Evolutionary conservation across 1,284 basidiomycete species (phyloP).

Genomic region (Mycosarcoma maydis): DNA sequence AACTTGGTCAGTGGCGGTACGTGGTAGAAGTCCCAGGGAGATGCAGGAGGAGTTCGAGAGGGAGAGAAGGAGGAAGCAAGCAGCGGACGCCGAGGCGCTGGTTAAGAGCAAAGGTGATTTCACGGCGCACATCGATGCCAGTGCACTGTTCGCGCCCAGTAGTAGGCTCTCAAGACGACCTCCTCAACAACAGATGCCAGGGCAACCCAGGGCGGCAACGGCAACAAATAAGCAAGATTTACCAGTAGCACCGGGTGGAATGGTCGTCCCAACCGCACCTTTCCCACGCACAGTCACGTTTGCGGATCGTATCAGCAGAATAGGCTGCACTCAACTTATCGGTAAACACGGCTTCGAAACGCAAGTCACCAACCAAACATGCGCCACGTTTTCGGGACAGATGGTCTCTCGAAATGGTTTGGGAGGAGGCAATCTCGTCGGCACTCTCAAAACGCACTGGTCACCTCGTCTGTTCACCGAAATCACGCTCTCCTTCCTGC

Average conservation of each 20-base stretch:
- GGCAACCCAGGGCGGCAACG: constrained; percentile 72
- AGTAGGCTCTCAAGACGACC: constrained; percentile 76
- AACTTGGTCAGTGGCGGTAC: constrained; percentile 69
- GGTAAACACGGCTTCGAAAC: constrained; percentile 65
- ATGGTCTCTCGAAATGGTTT: constrained; percentile 67
- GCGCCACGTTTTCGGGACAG: constrained; percentile 60
- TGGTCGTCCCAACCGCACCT: constrained; percentile 68
- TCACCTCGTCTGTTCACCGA: constrained; percentile 71
- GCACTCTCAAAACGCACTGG: constrained; percentile 75
- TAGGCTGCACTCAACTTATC: constrained; percentile 55
- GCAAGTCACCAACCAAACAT: constrained; percentile 41
- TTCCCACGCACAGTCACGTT: constrained; percentile 22
- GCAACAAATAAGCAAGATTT: constrained; percentile 77
- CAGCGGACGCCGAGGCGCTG: constrained; percentile 70
- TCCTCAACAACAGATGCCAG: no score
- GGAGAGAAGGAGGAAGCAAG: constrained; percentile 69
- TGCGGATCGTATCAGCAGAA: constrained; percentile 39
- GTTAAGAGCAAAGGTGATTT: constrained; percentile 71
- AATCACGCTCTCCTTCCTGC: constrained; percentile 67
- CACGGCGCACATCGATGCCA: constrained; percentile 58
- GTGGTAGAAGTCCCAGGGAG: constrained; percentile 71
- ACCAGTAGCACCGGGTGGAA: constrained; percentile 66
- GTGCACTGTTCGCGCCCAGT: constrained; percentile 69
- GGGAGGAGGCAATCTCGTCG: constrained; percentile 71
- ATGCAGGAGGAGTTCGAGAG: constrained; percentile 71